phyloP scores from a whole-genome alignment of 2,329 filamentous ascomycete genomes.

The Pseudogymnoascus sp. region DNA sequence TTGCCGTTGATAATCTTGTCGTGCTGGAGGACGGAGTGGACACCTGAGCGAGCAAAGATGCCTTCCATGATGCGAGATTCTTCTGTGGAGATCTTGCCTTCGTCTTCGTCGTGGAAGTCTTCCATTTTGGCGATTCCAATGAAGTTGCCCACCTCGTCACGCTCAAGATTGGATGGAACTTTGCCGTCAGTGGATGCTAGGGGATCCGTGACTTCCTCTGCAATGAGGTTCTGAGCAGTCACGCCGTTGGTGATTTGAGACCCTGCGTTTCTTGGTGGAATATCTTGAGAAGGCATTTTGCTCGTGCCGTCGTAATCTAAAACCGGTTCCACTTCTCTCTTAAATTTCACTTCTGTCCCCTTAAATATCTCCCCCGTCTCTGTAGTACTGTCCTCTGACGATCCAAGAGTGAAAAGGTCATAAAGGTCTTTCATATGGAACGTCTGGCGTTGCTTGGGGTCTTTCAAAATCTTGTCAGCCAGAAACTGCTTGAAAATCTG shows the following conservation, averaged over 20 bases:
- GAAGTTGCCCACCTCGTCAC: conserved; percentile 43
- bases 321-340: conserved; percentile 30
- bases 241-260: neutral
- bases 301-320: conserved; percentile 16
- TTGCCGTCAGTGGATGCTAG: conserved; percentile 26
- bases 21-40: conserved; percentile 88
- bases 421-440: conserved; percentile 87
- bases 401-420: conserved; percentile 77
- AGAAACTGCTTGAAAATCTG: conserved; percentile 98
- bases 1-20: conserved; percentile 80
- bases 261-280: conserved; percentile 12
- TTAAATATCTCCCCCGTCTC: conserved; percentile 83
- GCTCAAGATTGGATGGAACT: conserved; percentile 13
- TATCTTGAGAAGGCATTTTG: conserved; percentile 14
- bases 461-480: conserved; percentile 89
- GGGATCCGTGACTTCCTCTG: conserved; percentile 14
- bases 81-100: conserved; percentile 38
- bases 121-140: conserved; percentile 56
- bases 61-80: conserved; percentile 78
- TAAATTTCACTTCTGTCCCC: conserved; percentile 68
- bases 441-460: conserved; percentile 84
- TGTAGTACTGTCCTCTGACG: conserved; percentile 58
- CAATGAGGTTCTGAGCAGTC: conserved; percentile 1
- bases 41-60: conserved; percentile 76
- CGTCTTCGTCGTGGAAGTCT: conserved; percentile 43